Evolutionary conservation across 2,329 filamentous ascomycete genomes (phyloP).

Genomic region (Lojkania enalia): DNA sequence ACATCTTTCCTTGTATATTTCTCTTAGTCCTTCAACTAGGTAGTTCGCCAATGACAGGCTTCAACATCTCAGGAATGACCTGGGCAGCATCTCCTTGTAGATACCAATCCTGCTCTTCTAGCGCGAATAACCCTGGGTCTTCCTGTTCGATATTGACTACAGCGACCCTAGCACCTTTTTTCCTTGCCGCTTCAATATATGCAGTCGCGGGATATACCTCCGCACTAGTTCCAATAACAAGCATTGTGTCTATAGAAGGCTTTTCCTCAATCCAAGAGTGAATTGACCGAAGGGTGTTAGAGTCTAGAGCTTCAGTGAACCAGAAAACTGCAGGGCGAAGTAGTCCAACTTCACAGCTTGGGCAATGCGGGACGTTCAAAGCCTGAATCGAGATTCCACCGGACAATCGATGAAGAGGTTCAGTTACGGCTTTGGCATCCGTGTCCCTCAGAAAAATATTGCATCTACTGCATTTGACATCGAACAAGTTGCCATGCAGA

Average conservation of each 20-base stretch:
- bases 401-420: constrained; percentile 6
- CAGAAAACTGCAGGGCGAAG: constrained; percentile 24
- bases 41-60: neutral
- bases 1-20: too few species aligned
- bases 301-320: constrained; percentile 40
- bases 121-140: constrained; percentile 21
- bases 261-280: constrained; percentile 12
- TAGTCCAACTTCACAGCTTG: constrained; percentile 12
- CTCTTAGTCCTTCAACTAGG: too few species aligned
- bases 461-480: constrained; percentile 20
- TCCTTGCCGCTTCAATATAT: constrained; percentile 22
- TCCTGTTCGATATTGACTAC: constrained; percentile 25
- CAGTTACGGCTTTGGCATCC: constrained; percentile 9
- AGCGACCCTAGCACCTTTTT: constrained; percentile 23
- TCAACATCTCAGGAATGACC: constrained; percentile 56
- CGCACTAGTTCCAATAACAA: constrained; percentile 27
- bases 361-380: constrained; percentile 17
- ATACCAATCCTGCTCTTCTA: constrained; percentile 59
- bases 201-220: constrained; percentile 25
- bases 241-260: constrained; percentile 23
- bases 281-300: constrained; percentile 53
- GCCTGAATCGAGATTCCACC: neutral
- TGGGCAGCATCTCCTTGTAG: constrained; percentile 62
- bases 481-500: constrained; percentile 21
- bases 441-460: constrained; percentile 4